phyloP scores from a whole-genome alignment of 2,329 filamentous ascomycete genomes.

The Colletotrichum phormii region DNA sequence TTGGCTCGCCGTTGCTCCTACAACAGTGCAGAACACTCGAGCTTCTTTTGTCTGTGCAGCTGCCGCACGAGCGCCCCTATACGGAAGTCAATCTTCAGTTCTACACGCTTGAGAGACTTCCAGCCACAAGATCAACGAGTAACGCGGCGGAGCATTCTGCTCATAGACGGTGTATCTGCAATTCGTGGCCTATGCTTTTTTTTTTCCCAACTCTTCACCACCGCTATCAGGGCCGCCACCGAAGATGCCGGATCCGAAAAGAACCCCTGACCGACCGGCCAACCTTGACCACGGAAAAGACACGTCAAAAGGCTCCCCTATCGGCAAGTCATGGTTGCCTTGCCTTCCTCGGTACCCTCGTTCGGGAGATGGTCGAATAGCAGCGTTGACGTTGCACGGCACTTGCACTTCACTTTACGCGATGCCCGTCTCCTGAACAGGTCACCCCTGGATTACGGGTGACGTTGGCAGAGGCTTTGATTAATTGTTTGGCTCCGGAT shows the following conservation, averaged over 20 bases:
- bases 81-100: not conserved
- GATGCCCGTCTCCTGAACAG: not conserved
- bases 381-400: slow-evolving; percentile 15
- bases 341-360: not conserved
- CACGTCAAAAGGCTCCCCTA: slow-evolving; percentile 19
- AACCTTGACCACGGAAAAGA: slow-evolving; percentile 20
- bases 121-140: not conserved
- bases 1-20: not conserved
- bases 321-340: slow-evolving; percentile 25
- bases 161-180: not conserved
- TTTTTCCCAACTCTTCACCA: not conserved
- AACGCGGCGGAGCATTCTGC: not conserved
- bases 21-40: not conserved
- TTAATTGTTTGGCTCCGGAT: not conserved
- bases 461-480: slow-evolving; percentile 8
- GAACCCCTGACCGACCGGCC: slow-evolving; percentile 1
- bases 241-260: slow-evolving; percentile 10
- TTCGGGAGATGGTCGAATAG: not conserved
- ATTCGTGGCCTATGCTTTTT: not conserved
- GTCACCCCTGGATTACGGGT: slow-evolving; percentile 8
- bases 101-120: not conserved
- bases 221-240: not conserved
- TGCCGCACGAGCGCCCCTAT: not conserved
- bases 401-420: slow-evolving; percentile 16
- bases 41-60: slow-evolving; percentile 1